These are phyloP conservation scores for Abelmoschus esculentus DNA, from an alignment of 345 rosid genomes.

Conservation along the genomic window DNA sequence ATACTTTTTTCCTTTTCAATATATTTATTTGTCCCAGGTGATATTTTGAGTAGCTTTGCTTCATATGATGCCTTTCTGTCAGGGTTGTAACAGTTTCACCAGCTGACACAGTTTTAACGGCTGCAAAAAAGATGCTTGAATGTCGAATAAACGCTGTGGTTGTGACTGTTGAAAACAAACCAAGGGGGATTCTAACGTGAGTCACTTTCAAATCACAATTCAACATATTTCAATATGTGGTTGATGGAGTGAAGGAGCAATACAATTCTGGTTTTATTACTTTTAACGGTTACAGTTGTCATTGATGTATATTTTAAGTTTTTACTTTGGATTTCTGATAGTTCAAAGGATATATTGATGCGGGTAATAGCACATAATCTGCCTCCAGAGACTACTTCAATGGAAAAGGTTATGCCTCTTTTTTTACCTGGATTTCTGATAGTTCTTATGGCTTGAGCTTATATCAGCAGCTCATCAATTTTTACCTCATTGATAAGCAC, in stretches of 20 bases:
- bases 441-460: not conserved
- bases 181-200: slow-evolving; percentile 86
- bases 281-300: not conserved
- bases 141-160: slow-evolving; percentile 60
- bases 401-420: slow-evolving; percentile 59
- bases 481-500: not conserved
- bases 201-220: slow-evolving; percentile 22
- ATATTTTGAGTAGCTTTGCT: slow-evolving; percentile 14
- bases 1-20: slow-evolving; percentile 31
- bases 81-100: slow-evolving; percentile 82
- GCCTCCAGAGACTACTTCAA: slow-evolving; percentile 58
- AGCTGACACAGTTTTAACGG: slow-evolving; percentile 65
- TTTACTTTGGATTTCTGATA: slow-evolving; percentile 23
- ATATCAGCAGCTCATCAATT: not conserved
- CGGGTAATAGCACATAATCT: slow-evolving; percentile 81
- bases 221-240: not conserved
- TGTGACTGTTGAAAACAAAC: slow-evolving; percentile 66
- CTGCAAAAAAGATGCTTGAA: slow-evolving; percentile 85
- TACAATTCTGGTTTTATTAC: not conserved
- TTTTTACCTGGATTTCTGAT: no score
- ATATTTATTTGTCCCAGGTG: slow-evolving; percentile 3
- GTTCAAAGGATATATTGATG: slow-evolving; percentile 98
- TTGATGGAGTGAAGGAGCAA: not conserved
- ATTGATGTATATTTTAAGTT: slow-evolving; percentile 9
- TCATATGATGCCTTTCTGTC: slow-evolving; percentile 25